Evolutionary conservation across 2,329 filamentous ascomycete genomes (phyloP).

Genomic region (Penicillium sp.): DNA sequence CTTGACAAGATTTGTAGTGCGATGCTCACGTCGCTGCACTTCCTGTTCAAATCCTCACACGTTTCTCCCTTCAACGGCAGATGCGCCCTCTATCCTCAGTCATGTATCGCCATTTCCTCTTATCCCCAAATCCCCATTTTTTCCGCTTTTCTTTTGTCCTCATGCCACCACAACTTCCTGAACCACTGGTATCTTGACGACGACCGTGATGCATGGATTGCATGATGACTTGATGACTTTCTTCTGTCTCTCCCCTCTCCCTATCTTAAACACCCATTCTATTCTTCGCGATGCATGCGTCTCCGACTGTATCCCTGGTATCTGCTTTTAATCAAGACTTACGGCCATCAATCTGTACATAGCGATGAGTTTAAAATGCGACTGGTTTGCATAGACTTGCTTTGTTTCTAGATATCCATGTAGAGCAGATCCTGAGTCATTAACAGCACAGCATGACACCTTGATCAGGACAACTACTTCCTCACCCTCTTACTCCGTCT

Average conservation of each 20-base stretch:
- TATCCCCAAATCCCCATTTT: neutral
- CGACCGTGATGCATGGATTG: conserved; percentile 16
- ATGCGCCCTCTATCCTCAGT: neutral
- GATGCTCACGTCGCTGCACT: neutral
- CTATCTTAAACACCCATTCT: neutral
- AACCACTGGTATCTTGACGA: conserved; percentile 22
- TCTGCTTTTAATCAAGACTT: conserved; percentile 25
- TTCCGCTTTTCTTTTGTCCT: conserved; percentile 8
- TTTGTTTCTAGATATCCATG: neutral
- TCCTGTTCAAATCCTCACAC: neutral
- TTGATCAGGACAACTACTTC: neutral
- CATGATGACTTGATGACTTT: conserved; percentile 23
- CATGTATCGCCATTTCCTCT: neutral
- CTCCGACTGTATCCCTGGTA: conserved; percentile 22
- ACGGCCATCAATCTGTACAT: conserved; percentile 23
- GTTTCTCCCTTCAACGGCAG: neutral
- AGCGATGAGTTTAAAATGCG: conserved; percentile 18
- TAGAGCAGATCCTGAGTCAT: neutral
- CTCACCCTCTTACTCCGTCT: neutral
- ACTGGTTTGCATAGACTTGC: conserved; percentile 10
- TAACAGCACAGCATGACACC: too few relatives aligned
- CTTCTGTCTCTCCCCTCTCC: neutral
- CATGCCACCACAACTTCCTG: conserved; percentile 13
- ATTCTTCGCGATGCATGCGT: conserved; percentile 21
- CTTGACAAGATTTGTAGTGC: neutral